These are phyloP conservation scores for Candida methanosorbosa DNA, from an alignment of 805 yeast genomes.

Conservation along the genomic window DNA sequence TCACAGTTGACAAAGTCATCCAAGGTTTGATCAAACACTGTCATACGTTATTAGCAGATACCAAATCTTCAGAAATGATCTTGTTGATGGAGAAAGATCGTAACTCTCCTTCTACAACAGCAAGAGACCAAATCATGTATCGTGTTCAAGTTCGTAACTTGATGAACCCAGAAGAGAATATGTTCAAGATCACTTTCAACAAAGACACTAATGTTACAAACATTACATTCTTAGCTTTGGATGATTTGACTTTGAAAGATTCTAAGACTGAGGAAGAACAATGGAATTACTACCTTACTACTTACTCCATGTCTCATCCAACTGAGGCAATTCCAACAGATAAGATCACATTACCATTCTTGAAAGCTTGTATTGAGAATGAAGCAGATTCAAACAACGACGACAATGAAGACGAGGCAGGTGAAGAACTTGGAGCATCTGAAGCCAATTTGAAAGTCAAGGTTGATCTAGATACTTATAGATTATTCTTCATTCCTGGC, in stretches of 20 bases:
- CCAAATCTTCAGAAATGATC: conserved; percentile 72
- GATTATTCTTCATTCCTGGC: conserved; percentile 70
- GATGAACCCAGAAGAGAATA: conserved; percentile 76
- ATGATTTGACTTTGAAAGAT: conserved; percentile 79
- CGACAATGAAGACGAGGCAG: conserved; percentile 24
- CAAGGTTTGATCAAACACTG: conserved; percentile 80
- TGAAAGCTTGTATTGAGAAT: conserved; percentile 47
- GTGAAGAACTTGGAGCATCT: conserved; percentile 49
- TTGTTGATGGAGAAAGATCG: conserved; percentile 80
- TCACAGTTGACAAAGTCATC: conserved; percentile 87
- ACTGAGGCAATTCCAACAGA: conserved; percentile 90
- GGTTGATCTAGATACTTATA: conserved; percentile 68
- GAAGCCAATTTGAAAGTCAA: conserved; percentile 70
- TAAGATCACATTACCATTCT: conserved; percentile 70
- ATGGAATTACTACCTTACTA: conserved; percentile 91
- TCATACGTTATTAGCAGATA: conserved; percentile 74
- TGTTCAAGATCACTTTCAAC: conserved; percentile 80
- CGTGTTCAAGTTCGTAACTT: conserved; percentile 79
- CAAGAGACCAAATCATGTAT: conserved; percentile 82
- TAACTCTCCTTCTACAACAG: conserved; percentile 50
- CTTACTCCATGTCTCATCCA: conserved; percentile 90
- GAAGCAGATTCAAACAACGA: conserved; percentile 33
- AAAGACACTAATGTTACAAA: conserved; percentile 42
- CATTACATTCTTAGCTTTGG: conserved; percentile 79
- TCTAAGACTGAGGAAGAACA: conserved; percentile 61